Evolutionary conservation across 176 grass and related monocot species (phyloP).

Genomic region (Sorghum bicolor): DNA sequence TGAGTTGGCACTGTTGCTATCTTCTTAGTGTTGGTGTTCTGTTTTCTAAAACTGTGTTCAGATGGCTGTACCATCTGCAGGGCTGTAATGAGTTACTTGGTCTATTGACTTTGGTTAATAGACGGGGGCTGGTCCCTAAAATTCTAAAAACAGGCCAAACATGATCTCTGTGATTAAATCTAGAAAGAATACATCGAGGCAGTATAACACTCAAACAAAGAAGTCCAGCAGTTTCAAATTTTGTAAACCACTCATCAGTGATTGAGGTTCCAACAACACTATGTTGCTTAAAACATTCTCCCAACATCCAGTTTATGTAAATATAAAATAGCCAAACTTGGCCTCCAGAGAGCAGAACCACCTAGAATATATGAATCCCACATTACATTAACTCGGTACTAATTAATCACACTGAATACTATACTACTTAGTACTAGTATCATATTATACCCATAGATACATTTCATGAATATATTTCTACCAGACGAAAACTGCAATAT

Average conservation of each 20-base stretch:
- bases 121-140: too few species aligned
- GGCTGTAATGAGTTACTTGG: too few species aligned
- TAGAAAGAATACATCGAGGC: not conserved
- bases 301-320: constrained; percentile 10
- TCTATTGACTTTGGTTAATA: too few species aligned
- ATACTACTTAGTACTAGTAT: not conserved
- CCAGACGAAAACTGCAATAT: constrained; percentile 38
- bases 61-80: too few species aligned
- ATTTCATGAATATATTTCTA: constrained; percentile 27
- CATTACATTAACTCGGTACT: constrained; percentile 24
- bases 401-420: constrained; percentile 25
- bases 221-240: not conserved
- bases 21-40: too few species aligned
- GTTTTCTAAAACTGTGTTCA: too few species aligned
- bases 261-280: not conserved
- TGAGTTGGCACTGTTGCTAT: too few species aligned
- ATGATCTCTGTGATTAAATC: not conserved
- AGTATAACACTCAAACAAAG: not conserved
- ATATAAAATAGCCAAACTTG: constrained; percentile 3
- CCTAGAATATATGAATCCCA: constrained; percentile 24
- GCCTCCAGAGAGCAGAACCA: not conserved
- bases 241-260: not conserved
- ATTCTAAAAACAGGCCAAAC: not conserved
- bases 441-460: constrained; percentile 12
- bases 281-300: constrained; percentile 1